Conservation (phyloP, 148 eudicot species). For the Heliamphora exappendiculata region DNA sequence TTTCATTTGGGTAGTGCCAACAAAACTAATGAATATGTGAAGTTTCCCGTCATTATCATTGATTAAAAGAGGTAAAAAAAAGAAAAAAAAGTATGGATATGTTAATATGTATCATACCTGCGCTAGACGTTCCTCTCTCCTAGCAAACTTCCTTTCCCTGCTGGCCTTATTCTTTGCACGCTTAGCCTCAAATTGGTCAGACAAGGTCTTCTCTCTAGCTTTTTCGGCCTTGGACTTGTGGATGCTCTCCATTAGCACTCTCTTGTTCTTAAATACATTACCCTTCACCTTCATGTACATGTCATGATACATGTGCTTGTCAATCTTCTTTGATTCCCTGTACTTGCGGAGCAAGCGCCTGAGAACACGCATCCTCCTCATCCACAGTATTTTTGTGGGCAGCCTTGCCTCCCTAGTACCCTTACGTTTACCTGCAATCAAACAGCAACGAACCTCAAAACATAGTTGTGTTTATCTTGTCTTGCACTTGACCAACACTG, state of each 20-base stretch:
- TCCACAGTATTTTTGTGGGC: slow-evolving; percentile 75
- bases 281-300: slow-evolving; percentile 94
- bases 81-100: background rate
- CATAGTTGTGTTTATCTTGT: background rate
- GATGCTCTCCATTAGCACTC: slow-evolving; percentile 80
- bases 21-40: background rate
- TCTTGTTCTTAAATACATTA: slow-evolving; percentile 79
- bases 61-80: no score
- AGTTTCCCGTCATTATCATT: background rate
- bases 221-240: slow-evolving; percentile 92
- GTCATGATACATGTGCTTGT: slow-evolving; percentile 90
- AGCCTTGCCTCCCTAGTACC: slow-evolving; percentile 92
- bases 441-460: background rate
- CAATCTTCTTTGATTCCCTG: slow-evolving; percentile 77
- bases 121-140: slow-evolving; percentile 73
- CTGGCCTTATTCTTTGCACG: slow-evolving; percentile 85
- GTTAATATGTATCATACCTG: slow-evolving; percentile 27
- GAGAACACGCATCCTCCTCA: slow-evolving; percentile 83
- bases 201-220: slow-evolving; percentile 80
- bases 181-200: slow-evolving; percentile 86
- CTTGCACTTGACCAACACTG: background rate
- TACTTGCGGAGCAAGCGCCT: slow-evolving; percentile 81
- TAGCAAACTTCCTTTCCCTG: slow-evolving; percentile 66
- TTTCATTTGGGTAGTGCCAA: background rate
- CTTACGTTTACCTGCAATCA: slow-evolving; percentile 62